phyloP scores from a whole-genome alignment of 2,329 filamentous ascomycete genomes.

The Gliomastix tumulicola region DNA sequence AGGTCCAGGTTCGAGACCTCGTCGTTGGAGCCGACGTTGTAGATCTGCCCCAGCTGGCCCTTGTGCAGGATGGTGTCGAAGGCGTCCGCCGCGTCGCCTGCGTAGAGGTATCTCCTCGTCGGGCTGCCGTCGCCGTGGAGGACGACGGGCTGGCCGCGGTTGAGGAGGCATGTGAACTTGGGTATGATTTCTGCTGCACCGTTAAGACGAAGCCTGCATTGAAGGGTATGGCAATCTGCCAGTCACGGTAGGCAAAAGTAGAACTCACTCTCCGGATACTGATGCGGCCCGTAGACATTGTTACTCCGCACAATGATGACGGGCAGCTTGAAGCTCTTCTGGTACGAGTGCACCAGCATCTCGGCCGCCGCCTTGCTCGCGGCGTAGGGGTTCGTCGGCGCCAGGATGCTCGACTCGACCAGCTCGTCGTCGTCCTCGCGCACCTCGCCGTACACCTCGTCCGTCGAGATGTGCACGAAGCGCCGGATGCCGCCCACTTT shows the following conservation, averaged over 20 bases:
- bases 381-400: constrained; percentile 76
- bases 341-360: constrained; percentile 83
- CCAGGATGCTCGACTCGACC: constrained; percentile 65
- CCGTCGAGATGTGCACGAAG: constrained; percentile 78
- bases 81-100: constrained; percentile 72
- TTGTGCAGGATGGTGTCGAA: constrained; percentile 80
- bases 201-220: background rate
- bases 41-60: constrained; percentile 66
- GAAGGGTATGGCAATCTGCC: too few species aligned
- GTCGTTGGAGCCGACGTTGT: constrained; percentile 75
- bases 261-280: constrained; percentile 71
- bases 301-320: constrained; percentile 76
- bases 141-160: constrained; percentile 58
- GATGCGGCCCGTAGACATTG: constrained; percentile 80
- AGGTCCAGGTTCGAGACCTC: constrained; percentile 70
- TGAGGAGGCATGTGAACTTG: constrained; percentile 69
- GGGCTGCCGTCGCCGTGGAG: constrained; percentile 73
- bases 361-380: constrained; percentile 77
- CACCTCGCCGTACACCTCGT: constrained; percentile 81
- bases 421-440: constrained; percentile 65
- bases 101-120: constrained; percentile 70
- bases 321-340: constrained; percentile 75
- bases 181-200: constrained; percentile 83
- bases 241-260: too few species aligned
- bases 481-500: constrained; percentile 60